Conservation (phyloP, 140 eudicot species). For the Eryngium alpinum region DNA sequence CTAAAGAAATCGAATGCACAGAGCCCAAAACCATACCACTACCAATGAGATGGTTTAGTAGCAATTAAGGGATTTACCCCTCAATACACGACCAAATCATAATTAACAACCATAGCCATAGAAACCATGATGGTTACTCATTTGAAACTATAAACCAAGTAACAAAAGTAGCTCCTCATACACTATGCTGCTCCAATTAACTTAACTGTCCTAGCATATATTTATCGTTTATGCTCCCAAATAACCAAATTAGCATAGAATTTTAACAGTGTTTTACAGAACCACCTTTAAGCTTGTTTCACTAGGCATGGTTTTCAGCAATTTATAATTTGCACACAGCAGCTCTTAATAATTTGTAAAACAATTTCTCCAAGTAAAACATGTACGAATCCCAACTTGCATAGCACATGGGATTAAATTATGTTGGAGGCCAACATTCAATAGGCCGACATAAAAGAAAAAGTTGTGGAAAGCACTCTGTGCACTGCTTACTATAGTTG, state of each 20-base stretch:
- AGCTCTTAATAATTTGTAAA: neutral
- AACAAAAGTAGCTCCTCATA: neutral
- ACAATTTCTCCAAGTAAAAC: neutral
- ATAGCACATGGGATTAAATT: neutral
- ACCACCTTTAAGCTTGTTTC: neutral
- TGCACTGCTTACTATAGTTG: neutral
- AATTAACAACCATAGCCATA: neutral
- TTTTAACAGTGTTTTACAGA: neutral
- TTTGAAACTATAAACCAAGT: neutral
- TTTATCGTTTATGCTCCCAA: neutral
- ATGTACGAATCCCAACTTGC: neutral
- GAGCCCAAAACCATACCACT: neutral
- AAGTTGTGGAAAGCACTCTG: neutral
- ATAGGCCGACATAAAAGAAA: constrained; percentile 2
- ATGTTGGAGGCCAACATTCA: neutral
- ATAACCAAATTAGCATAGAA: neutral
- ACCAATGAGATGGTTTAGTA: neutral
- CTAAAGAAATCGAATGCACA: neutral
- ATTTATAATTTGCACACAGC: neutral
- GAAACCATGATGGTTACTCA: neutral
- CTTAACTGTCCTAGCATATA: too few species aligned
- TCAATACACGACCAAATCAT: neutral
- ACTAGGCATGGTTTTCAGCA: neutral
- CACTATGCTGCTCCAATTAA: too few species aligned
- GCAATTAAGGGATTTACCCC: neutral